These are phyloP conservation scores for Aspergillus hancockii DNA, from an alignment of 495 filamentous ascomycete genomes.

Conservation along the genomic window DNA sequence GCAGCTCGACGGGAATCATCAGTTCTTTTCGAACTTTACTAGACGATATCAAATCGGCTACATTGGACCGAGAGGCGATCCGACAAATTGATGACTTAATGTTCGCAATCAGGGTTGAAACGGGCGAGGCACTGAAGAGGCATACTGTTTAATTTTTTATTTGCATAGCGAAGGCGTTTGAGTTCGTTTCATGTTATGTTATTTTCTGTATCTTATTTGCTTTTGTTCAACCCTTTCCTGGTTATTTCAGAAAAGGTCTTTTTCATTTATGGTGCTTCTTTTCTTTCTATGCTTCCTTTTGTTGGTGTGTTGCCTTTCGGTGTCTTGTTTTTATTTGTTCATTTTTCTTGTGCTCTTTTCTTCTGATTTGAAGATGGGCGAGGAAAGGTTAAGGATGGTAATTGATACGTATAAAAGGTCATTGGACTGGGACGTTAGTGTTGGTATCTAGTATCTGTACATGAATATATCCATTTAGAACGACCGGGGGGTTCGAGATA, in stretches of 20 bases:
- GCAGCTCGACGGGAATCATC: slow-evolving; percentile 36
- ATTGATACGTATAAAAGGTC: background rate
- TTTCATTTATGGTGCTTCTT: background rate
- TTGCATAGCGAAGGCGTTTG: slow-evolving; percentile 51
- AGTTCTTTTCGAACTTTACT: slow-evolving; percentile 51
- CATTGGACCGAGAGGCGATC: slow-evolving; percentile 52
- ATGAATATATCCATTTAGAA: slow-evolving; percentile 4
- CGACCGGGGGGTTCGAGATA: background rate
- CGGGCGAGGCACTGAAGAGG: slow-evolving; percentile 61
- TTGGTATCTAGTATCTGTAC: background rate
- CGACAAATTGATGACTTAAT: slow-evolving; percentile 65
- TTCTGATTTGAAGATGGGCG: background rate
- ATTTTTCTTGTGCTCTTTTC: background rate
- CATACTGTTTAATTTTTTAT: slow-evolving; percentile 23
- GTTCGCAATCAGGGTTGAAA: slow-evolving; percentile 64
- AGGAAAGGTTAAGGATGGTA: background rate
- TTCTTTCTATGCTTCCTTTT: background rate
- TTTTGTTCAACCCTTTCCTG: background rate
- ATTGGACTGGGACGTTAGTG: background rate
- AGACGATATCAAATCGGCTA: slow-evolving; percentile 49
- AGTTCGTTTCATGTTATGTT: slow-evolving; percentile 16
- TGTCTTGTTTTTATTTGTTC: too few species aligned
- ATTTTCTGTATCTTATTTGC: slow-evolving; percentile 15
- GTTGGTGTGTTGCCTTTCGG: background rate
- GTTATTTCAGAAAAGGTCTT: background rate